Evolutionary conservation across 768 basidiomycete genomes (phyloP), one percentile per base, ranked within the genome.

Genomic region (Podaxis sp.): DNA sequence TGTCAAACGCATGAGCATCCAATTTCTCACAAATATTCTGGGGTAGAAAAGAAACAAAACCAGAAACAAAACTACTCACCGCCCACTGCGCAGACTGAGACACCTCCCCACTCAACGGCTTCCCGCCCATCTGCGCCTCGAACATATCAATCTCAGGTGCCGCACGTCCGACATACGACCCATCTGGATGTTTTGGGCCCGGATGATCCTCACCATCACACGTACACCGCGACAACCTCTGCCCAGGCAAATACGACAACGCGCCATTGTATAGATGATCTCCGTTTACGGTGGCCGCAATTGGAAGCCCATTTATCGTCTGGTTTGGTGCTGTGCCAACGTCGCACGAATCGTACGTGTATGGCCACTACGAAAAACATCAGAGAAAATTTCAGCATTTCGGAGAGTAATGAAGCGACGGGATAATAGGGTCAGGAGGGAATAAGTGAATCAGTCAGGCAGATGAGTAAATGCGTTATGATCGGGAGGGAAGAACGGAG

Each of bases 91-190:
- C 90, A 8, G 87, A 88, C 72, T 94, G 91, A 15, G 90, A 92
- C 7, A 94, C 92, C 66, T 88, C 82, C 13, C 83, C 87, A n/a
- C 69, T 65, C 70, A 80, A 76, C 65, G 73, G 82, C 6, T 65
- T 71, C 26, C 75, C 82, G 11, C 68, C 71, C 71, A 70, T 82
- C 74, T 90, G 88, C 33, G 93, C 92, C 75, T 95, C 94, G 64
- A 95, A 86, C 48, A 95, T 74, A 72, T 95, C 94, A 64, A 95
- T 94, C 72, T 95, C 93, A 2, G 93, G 93, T 26, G 93, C 90
- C 24, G 88, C 75, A 30, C 94, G 80, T 2, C 93, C 94, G 1
- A 89, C 86, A 72, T 84, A 93, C 0, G 85, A 81, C 8, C 90
- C 90, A 72, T 93, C 88, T 0, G 78, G 62, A 54, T 87, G 83